Evolutionary conservation across 2,329 filamentous ascomycete genomes (phyloP).

Genomic region (Diaporthe humulicola): DNA sequence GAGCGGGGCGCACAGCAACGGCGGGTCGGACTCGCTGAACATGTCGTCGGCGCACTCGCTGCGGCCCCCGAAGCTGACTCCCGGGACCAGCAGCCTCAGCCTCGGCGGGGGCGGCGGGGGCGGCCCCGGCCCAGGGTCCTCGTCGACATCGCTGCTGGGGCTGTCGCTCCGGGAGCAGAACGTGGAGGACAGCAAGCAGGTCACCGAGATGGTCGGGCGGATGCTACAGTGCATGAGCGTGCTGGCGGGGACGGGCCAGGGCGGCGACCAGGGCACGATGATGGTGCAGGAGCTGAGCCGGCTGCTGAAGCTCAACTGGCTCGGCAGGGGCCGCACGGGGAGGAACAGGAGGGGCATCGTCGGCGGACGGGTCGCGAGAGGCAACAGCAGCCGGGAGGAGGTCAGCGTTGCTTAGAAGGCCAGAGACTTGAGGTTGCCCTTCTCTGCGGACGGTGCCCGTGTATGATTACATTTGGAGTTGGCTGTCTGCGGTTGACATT

Average conservation of each 20-base stretch:
- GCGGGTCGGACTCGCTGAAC: conserved; percentile 61
- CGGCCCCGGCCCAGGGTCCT: conserved; percentile 42
- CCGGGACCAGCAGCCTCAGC: conserved; percentile 35
- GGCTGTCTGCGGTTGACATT: background rate
- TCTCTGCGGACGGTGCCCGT: background rate
- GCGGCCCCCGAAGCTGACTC: conserved; percentile 41
- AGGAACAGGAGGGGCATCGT: conserved; percentile 92
- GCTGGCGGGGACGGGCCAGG: conserved; percentile 72
- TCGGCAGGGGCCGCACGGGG: conserved; percentile 89
- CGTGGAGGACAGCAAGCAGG: conserved; percentile 78
- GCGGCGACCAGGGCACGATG: conserved; percentile 75
- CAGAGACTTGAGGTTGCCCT: background rate
- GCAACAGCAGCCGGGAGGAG: conserved; percentile 54
- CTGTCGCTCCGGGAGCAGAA: conserved; percentile 67
- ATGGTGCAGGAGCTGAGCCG: conserved; percentile 88
- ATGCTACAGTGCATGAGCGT: conserved; percentile 98
- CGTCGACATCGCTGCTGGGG: conserved; percentile 42
- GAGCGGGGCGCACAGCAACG: conserved; percentile 56
- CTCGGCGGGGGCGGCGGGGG: conserved; percentile 42
- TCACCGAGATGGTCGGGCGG: conserved; percentile 93
- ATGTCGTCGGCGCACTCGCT: conserved; percentile 54
- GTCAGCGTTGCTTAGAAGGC: conserved; percentile 51
- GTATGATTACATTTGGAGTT: conserved; percentile 11
- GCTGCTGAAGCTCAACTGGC: conserved; percentile 96
- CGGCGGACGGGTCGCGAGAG: conserved; percentile 70